Conservation (phyloP, 305 asterid genomes). For the Rubia occidens region DNA sequence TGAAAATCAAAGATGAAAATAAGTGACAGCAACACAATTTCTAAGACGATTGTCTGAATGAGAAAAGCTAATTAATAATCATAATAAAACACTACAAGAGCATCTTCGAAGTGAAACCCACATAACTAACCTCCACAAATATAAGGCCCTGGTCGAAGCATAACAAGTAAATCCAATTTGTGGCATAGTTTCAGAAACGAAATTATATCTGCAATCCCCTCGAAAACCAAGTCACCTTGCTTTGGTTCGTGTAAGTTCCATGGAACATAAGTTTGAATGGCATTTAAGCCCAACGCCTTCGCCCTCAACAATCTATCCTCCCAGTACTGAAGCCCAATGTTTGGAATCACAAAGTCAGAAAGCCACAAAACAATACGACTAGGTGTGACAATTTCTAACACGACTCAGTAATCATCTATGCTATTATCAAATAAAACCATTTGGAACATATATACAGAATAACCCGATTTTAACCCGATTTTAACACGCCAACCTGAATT, state of each 20-base stretch:
- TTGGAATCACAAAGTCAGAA: slow-evolving; percentile 15
- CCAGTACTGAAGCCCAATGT: slow-evolving; percentile 56
- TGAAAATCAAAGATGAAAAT: not conserved
- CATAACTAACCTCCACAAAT: slow-evolving; percentile 77
- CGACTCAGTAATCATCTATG: not conserved
- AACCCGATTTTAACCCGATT: no score
- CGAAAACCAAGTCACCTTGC: slow-evolving; percentile 52
- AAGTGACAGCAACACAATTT: not conserved
- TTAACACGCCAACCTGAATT: no score
- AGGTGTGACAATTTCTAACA: not conserved
- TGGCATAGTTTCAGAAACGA: slow-evolving; percentile 67
- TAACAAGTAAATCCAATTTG: slow-evolving; percentile 71
- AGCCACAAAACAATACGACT: slow-evolving; percentile 5
- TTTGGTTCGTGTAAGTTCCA: slow-evolving; percentile 93
- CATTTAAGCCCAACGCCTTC: slow-evolving; percentile 85
- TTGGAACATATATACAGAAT: not conserved
- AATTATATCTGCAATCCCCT: slow-evolving; percentile 67
- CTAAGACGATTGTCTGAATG: not conserved
- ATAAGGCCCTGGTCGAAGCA: slow-evolving; percentile 92
- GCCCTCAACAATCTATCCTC: slow-evolving; percentile 86
- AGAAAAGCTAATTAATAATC: not conserved
- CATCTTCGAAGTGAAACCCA: not conserved
- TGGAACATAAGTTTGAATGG: slow-evolving; percentile 85
- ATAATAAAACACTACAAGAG: not conserved
- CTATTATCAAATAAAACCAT: not conserved